Conservation (phyloP, 176 grass and related monocot species). For the Neostapfia colusana region DNA sequence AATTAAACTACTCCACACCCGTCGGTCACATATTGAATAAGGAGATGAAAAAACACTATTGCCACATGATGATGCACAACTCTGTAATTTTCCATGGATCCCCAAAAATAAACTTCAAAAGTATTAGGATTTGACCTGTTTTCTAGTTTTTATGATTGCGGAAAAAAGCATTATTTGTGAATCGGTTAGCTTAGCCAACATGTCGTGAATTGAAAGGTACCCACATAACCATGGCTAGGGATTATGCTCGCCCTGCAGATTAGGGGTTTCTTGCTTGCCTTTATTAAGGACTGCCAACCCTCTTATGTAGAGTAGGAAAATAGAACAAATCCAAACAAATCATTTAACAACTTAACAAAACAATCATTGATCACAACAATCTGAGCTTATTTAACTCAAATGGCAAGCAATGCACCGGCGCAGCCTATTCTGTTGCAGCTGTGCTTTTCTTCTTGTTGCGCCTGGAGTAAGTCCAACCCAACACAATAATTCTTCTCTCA, state of each 20-base stretch:
- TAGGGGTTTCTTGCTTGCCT: no score
- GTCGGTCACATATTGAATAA: not conserved
- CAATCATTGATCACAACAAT: no score
- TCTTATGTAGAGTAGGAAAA: no score
- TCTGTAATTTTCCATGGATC: not conserved
- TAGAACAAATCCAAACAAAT: no score
- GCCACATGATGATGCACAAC: slow-evolving; percentile 16
- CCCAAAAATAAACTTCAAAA: not conserved
- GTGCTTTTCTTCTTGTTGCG: no score
- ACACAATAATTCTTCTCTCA: not conserved
- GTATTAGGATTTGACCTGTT: not conserved
- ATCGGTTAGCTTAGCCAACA: not conserved
- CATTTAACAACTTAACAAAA: no score
- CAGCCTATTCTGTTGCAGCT: no score
- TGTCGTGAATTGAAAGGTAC: not conserved
- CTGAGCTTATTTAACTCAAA: no score
- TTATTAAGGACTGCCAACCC: no score
- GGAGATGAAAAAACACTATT: not conserved
- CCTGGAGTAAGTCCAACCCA: not conserved
- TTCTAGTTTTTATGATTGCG: not conserved
- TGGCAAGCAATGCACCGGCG: no score
- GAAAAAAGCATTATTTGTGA: slow-evolving; percentile 11
- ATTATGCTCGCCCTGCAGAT: no score
- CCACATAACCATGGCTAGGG: not conserved
- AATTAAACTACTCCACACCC: slow-evolving; percentile 1